phyloP scores from a whole-genome alignment of 768 basidiomycete species.

The Rhodotorula toruloides region DNA sequence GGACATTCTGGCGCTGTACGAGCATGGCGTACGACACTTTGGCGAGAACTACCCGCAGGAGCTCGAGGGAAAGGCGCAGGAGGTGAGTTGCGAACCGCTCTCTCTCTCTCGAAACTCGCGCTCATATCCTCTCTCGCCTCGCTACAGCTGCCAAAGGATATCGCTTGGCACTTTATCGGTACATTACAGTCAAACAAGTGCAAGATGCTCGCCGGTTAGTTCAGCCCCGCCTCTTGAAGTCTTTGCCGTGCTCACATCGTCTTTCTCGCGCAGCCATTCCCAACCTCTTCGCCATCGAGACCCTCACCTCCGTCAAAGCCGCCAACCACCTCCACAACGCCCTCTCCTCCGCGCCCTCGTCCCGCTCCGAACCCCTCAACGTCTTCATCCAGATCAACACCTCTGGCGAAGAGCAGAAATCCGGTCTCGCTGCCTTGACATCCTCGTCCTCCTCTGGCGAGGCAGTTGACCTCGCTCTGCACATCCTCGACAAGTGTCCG shows the following conservation, averaged over 20 bases:
- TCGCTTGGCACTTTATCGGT: slow-evolving; percentile 97
- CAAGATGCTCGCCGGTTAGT: slow-evolving; percentile 73
- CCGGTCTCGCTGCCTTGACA: slow-evolving; percentile 65
- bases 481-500: slow-evolving; percentile 69
- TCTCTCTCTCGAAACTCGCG: too few species aligned
- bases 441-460: slow-evolving; percentile 50
- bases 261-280: slow-evolving; percentile 61
- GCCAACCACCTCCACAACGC: slow-evolving; percentile 74
- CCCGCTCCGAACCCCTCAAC: slow-evolving; percentile 72
- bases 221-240: slow-evolving; percentile 20
- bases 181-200: slow-evolving; percentile 89
- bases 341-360: slow-evolving; percentile 64
- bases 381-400: slow-evolving; percentile 92
- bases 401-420: slow-evolving; percentile 84
- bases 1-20: slow-evolving; percentile 77
- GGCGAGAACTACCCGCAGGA: slow-evolving; percentile 98
- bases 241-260: too few species aligned
- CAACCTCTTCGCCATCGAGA: slow-evolving; percentile 80
- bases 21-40: slow-evolving; percentile 77
- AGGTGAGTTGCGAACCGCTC: slow-evolving; percentile 48
- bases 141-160: slow-evolving; percentile 70
- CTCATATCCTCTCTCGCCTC: not conserved
- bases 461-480: slow-evolving; percentile 61
- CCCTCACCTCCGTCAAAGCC: slow-evolving; percentile 71
- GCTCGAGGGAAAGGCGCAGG: slow-evolving; percentile 73